Base-by-base conservation (phyloP, 1,284 basidiomycete genomes). In the Dichomitus squalens region DNA sequence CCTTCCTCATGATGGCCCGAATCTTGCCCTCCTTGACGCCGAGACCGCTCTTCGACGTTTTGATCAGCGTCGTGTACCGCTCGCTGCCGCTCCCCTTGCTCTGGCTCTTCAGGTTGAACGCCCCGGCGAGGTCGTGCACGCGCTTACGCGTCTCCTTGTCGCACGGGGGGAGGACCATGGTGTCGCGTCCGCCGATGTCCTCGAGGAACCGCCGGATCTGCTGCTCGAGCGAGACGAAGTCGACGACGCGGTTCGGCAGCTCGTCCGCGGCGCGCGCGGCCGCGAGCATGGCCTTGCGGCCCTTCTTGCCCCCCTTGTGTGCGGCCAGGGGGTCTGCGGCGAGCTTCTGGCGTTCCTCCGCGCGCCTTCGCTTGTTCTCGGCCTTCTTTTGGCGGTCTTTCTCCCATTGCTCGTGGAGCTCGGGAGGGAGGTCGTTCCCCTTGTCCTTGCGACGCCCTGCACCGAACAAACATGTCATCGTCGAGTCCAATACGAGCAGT, bases 371-470 rank as follows among this genome's bases (percentile, higher is more conserved):
- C 71, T 93, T 96, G 69, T 79, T 75, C 57, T 86, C 86, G 0
- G 92, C 92, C 72, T 96, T 97, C 74, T 87, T 90, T 52, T 78
- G 75, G 1, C 93, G 88, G 68, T 96, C 95, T 51, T 82, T 82
- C 58, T 86, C 82, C 93, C 93, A 96, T 62, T 88, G 89, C 0
- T 75, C 82, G 58, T 81, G 81, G 1, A 97, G 79, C 8, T 88
- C 81, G 1, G 76, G 70, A 0, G 90, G 85, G 49, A 94, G 73
- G 52, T 73, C 64, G 58, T 85, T 85, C 52, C 84, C 79, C 67
- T 84, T 86, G 53, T 85, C 79, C 67, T 88, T 88, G 59, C 78
- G 80, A 46, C 77, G 76, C 57, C 77, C 83, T 87, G 60, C 25
- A 44, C 36, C n/a, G 4, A 25, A 4, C 4, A 6, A 40, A 9